A percentile compares a stretch with the other conserved stretches of the same genome.
Conservation (phyloP, 2,329 filamentous ascomycete genomes). For the Fusarium sp. region DNA sequence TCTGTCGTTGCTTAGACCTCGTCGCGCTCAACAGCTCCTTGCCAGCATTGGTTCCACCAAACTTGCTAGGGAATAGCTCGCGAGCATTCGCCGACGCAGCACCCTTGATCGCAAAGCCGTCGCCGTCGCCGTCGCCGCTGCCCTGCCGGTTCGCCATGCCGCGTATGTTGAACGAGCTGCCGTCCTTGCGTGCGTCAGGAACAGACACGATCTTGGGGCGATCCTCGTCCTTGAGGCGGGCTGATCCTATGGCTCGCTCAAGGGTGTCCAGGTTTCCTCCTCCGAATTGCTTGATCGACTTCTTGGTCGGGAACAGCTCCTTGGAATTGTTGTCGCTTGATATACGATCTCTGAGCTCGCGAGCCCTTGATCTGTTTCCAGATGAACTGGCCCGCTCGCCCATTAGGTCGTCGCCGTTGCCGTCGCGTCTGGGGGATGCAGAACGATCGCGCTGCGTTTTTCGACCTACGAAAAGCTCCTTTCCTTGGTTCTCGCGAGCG, state of each 20-base stretch:
- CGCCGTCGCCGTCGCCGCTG: constrained; percentile 57
- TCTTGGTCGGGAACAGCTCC: constrained; percentile 55
- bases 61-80: constrained; percentile 76
- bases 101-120: constrained; percentile 75
- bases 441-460: constrained; percentile 58
- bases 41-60: constrained; percentile 65
- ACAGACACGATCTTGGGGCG: constrained; percentile 69
- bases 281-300: constrained; percentile 38
- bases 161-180: constrained; percentile 67
- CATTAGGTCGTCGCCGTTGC: constrained; percentile 56
- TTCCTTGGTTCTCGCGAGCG: constrained; percentile 58
- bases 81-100: constrained; percentile 59
- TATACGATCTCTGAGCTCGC: constrained; percentile 50
- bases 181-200: constrained; percentile 54
- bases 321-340: constrained; percentile 48
- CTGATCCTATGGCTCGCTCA: constrained; percentile 54
- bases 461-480: constrained; percentile 71
- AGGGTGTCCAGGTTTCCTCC: constrained; percentile 53
- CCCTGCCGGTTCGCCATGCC: constrained; percentile 63
- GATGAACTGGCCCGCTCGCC: constrained; percentile 48
- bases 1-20: constrained; percentile 67
- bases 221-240: constrained; percentile 52
- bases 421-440: constrained; percentile 61
- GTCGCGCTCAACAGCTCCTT: constrained; percentile 75
- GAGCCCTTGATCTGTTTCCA: constrained; percentile 50